Base-by-base conservation (phyloP, 2,329 filamentous ascomycete genomes). In the Colletotrichum magnum region DNA sequence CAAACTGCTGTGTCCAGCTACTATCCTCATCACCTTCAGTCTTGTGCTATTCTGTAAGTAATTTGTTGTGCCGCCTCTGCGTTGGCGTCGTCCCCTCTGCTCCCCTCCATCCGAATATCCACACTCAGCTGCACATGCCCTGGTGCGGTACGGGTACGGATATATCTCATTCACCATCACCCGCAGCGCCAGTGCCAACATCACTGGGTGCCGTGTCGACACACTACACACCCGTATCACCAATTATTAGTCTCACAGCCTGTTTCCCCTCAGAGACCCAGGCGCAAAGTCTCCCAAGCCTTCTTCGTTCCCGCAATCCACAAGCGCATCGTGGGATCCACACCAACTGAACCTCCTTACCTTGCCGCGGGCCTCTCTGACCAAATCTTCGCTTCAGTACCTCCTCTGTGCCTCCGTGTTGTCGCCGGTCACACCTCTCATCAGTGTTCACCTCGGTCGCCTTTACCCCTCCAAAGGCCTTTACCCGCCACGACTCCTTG, bases 321-420 rank as follows among this genome's bases (percentile, higher is more conserved):
- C 68, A 61, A 32, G 43, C 57, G 41, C 63, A 70, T 61, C 63
- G 68, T 70, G 64, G 66, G 68, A 63, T 68, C 68, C 68, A 70
- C 68, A 21, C 16, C 45, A 52, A 63, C 64, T 68, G 57, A 63
- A 61, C 58, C 53, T 57, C 61, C 53, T 63, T 58, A 47, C 58
- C 36, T 63, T 68, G 39, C 47, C 18, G 52, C 43, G 39, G 57
- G 58, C 24, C 53, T 58, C 39, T 69, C 64, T 63, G 45, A 70
- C 58, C 58, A 58, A 56, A 45, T 66, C 66, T 66, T 60, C 54
- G 66, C 66, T 50, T 59, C 50, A 36, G 43, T 56, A 69, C 61
- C 66, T 52, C 63, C 65, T 53, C 61, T 54, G 64, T 68, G 58
- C 39, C 52, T 70, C 47, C 52, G 41, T 69, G 60, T 41, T 59